Evolutionary conservation across 2,329 filamentous ascomycete species (phyloP), one percentile per base, ranked within the genome.

Genomic region (Tricladium varicosporioides): DNA sequence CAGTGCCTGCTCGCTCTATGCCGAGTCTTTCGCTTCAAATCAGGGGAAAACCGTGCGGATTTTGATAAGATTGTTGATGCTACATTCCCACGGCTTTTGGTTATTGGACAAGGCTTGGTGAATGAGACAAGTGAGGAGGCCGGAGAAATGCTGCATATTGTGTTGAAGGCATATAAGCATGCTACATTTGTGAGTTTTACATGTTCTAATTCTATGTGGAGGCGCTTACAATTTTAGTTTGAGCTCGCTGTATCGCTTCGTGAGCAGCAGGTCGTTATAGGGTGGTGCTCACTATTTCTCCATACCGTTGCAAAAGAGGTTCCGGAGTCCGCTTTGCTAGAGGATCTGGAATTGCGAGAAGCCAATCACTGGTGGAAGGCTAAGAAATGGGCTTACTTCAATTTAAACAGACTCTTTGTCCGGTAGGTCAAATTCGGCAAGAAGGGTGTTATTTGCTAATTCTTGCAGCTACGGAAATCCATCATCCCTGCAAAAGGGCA

Each of bases 311-410:
- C 88, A 65, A 97, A 97, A 75, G 78, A 87, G 18, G 86, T 90
- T 36, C 94, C 94, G 4, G 81, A 88, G 55, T 85, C 81, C 65
- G 88, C 92, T 36, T 86, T 97, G 82, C 74, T 80, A 57, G 91
- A 95, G 59, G 90, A 86, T 58, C 76, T 88, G 52, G 86, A 91
- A 57, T 93, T 97, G 70, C 85, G 94, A 57, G 94, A 97, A 74
- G 84, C 88, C 68, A 92, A 96, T 71, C 92, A 97, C 73, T 99
- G 94, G 93, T 99, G 93, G 93, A 99, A 97, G 79, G 90, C 92
- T 62, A 97, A 97, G 86, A 99, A 99, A 76, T 97, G 94, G 94
- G 89, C 93, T 13, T 99, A 97, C 74, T 96, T 94, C 69, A 97
- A 97, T 74, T 76, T 99, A 66, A 99, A 99, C 77, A 85, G 94